Base-by-base conservation (phyloP, 2,329 filamentous ascomycete species). In the Microsporum audouinii region DNA sequence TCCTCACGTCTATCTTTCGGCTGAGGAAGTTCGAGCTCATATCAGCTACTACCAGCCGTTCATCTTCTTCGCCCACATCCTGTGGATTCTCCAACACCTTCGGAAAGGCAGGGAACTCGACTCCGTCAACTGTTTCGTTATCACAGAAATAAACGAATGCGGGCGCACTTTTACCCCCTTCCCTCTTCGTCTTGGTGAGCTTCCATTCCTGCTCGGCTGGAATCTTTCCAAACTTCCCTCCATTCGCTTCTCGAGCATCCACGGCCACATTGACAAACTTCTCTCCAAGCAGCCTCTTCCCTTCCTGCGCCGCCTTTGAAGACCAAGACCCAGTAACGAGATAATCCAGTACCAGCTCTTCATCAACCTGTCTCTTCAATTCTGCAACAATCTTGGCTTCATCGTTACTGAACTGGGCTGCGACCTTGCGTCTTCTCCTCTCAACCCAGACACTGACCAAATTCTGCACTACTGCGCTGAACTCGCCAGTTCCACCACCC, bases 21-120 rank as follows among this genome's bases (percentile, higher is more conserved):
- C 89, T 90, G 58, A 97, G 84, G 71, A 97, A 96, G 74, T 96
- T 97, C 62, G 89, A 96, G 55, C 84, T 88, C 88, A 97, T 95
- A 74, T 97, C 92, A 23, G 89, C 90, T 3, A 96, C 87, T 4
- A 97, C 87, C 62, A 95, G 82, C 0, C 86, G 85, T 36, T 84
- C 83, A 58, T 86, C 81, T 6, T 85, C 84, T 57, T 85, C 82
- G 1, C 79, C 74, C 5, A 74, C 74, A 2, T 75, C 75, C 8
- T 82, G 83, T 75, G 64, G 66, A 36, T 59, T 59, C 57, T 83
- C 81, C 29, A 95, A 79, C 5, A 74, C 72, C 65, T 85, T 76
- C 29, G 92, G 92, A 70, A 88, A 86, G 2, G 68, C 75, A 4
- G 87, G 89, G 67, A 95, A 96, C 71, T 97, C 92, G 17, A 97